A percentile compares a stretch with the other conserved stretches of the same genome.
phyloP scores from a whole-genome alignment of 371 early-diverging fungal species.

The Mucor indicus region DNA sequence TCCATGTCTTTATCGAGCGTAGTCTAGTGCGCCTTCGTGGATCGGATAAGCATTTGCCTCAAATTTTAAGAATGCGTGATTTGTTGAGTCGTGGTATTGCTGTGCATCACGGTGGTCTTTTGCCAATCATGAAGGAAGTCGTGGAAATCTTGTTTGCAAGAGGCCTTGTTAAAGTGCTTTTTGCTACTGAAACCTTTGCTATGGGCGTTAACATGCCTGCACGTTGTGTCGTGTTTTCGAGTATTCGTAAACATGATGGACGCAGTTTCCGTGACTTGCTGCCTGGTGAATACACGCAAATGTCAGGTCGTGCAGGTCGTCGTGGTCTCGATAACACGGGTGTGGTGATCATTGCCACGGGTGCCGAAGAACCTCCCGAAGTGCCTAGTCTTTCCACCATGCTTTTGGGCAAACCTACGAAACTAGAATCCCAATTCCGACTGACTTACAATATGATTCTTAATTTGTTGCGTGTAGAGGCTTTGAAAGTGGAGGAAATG shows the following conservation, averaged over 20 bases:
- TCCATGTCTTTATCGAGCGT: slow-evolving; percentile 84
- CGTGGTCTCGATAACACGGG: slow-evolving; percentile 96
- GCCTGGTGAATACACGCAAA: slow-evolving; percentile 98
- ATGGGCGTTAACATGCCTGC: slow-evolving; percentile 99
- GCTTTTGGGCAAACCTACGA: slow-evolving; percentile 87
- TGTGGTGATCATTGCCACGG: slow-evolving; percentile 86
- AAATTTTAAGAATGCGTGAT: slow-evolving; percentile 84
- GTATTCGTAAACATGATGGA: slow-evolving; percentile 93
- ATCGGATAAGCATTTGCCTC: slow-evolving; percentile 85
- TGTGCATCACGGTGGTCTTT: slow-evolving; percentile 96
- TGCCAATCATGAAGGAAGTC: slow-evolving; percentile 98
- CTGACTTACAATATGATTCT: slow-evolving; percentile 99
- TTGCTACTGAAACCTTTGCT: slow-evolving; percentile 55
- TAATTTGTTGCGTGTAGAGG: slow-evolving; percentile 95
- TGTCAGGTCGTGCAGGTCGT: slow-evolving; percentile 99
- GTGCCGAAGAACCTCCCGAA: slow-evolving; percentile 69
- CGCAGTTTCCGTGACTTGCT: slow-evolving; percentile 78
- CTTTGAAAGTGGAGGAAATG: slow-evolving; percentile 97
- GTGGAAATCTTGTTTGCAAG: slow-evolving; percentile 97
- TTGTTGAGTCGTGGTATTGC: slow-evolving; percentile 92
- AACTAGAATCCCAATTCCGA: slow-evolving; percentile 95
- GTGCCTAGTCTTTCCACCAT: slow-evolving; percentile 64
- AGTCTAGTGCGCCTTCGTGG: slow-evolving; percentile 78
- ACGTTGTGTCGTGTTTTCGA: slow-evolving; percentile 91
- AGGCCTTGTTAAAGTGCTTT: slow-evolving; percentile 85